Conservation (phyloP, 257 asterid species). For the Cruciata laevipes region DNA sequence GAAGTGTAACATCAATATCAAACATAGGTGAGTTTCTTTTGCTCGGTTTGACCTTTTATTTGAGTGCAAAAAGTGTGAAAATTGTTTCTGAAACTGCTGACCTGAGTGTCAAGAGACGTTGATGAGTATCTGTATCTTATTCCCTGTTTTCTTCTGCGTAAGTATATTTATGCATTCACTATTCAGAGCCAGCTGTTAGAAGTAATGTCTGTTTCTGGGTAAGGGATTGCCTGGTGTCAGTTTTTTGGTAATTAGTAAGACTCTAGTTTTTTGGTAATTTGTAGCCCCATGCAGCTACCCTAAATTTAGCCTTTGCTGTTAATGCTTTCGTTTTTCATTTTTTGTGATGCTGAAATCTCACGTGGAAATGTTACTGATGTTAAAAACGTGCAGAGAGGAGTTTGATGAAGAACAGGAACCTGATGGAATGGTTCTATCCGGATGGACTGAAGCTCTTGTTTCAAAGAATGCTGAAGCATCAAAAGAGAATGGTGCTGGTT, state of each 20-base stretch:
- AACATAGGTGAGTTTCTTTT: slow-evolving; percentile 60
- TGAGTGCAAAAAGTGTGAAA: background rate
- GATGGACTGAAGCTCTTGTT: slow-evolving; percentile 60
- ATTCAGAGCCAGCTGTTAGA: background rate
- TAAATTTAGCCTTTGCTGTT: background rate
- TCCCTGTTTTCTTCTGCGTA: background rate
- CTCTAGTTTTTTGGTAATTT: no score
- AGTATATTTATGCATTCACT: background rate
- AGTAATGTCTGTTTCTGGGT: background rate
- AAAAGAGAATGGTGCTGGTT: slow-evolving; percentile 55
- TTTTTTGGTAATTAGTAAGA: no score
- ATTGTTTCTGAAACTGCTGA: background rate
- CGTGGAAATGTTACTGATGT: slow-evolving; percentile 11
- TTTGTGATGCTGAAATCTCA: background rate
- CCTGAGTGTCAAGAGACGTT: no score
- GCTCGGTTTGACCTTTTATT: slow-evolving; percentile 5
- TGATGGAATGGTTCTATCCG: slow-evolving; percentile 76
- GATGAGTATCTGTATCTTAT: background rate
- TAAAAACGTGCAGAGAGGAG: slow-evolving; percentile 52
- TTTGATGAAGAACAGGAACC: slow-evolving; percentile 96
- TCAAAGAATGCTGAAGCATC: slow-evolving; percentile 40
- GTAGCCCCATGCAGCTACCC: background rate
- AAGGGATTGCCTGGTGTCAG: background rate
- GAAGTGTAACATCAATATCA: slow-evolving; percentile 69
- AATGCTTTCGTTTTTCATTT: background rate